Conservation (phyloP, 768 basidiomycete genomes). For the Russula dissimulans region DNA sequence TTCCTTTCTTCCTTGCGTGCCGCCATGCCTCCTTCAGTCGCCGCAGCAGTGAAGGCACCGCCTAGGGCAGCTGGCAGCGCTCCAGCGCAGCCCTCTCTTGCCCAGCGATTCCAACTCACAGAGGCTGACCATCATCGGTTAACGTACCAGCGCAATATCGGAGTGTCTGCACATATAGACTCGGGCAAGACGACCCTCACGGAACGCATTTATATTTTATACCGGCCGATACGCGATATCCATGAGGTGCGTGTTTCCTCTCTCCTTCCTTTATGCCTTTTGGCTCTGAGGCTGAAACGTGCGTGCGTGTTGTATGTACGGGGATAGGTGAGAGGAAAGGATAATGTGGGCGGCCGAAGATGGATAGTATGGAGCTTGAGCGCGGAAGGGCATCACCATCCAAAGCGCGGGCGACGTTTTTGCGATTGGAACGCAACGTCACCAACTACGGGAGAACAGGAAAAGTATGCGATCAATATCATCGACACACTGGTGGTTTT, state of each 20-base stretch:
- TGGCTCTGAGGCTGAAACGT: not conserved
- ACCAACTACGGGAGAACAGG: constrained; percentile 49
- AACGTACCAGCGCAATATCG: constrained; percentile 83
- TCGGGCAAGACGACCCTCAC: constrained; percentile 98
- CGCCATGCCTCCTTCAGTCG: constrained; percentile 8
- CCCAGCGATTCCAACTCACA: constrained; percentile 33
- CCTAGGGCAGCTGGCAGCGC: not conserved
- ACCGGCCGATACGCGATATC: constrained; percentile 90
- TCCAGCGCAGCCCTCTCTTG: constrained; percentile 1
- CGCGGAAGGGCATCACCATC: constrained; percentile 97
- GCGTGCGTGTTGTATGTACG: not conserved
- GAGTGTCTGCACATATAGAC: constrained; percentile 91
- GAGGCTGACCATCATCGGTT: constrained; percentile 60
- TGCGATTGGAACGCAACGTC: constrained; percentile 86
- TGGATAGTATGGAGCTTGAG: constrained; percentile 99
- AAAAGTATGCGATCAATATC: constrained; percentile 92
- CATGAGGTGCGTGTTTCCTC: constrained; percentile 65
- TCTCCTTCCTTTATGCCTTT: constrained; percentile 6
- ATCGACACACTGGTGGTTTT: constrained; percentile 85
- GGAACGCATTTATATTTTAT: constrained; percentile 90
- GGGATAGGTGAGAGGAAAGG: constrained; percentile 76
- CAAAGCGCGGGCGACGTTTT: constrained; percentile 97
- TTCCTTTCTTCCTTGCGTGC: not conserved
- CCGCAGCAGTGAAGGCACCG: not conserved
- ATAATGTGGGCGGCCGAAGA: constrained; percentile 97